Evolutionary conservation across 2,329 filamentous ascomycete species (phyloP), one percentile per base, ranked within the genome.

Genomic region (Aspergillus calidoustus): DNA sequence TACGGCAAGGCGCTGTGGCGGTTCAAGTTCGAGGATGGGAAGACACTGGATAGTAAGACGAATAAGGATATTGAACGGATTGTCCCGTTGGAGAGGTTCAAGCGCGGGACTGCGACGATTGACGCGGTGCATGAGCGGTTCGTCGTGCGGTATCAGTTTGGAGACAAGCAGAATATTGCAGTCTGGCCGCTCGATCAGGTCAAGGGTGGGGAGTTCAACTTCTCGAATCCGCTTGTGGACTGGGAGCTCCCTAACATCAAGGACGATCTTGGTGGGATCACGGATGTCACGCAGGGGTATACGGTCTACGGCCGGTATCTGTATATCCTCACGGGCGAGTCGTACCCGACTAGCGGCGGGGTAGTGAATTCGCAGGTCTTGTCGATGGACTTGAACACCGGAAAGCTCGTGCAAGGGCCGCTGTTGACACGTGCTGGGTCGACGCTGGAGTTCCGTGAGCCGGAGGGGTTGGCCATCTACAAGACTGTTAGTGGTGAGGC

Each of bases 381-480:
- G 2, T 54, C 50, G 13, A 55, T 70, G 7, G 58, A 69, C 28
- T 63, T 70, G 61, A 69, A 70, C 51, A 66, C 66, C 1, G 67
- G 67, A 1, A 48, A 62, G 57, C 59, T 69, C 3, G 60, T 65
- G 23, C 62, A 70, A 53, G 66, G 64, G 3, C 67, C 68, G 4
- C 60, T 62, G 11, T 41, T 68, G 13, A 69, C 66, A 5, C 67
- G 65, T 28, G 67, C 67, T 1, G 65, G 68, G 2, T 64, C 60
- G n/a, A 68, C 63, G 4, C 59, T 70, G 8, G 17, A 11, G 4
- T 70, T 64, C 46, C 62, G 68, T 1, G 68, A 69, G 41, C 64
- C 68, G 2, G 68, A 70, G 44, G 68, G 67, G 5, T 46, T 70
- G 62, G 68, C 64, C 1, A 61, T 70, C 11, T 70, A 70, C 57